Evolutionary conservation across 2,329 filamentous ascomycete genomes (phyloP).

Genomic region (Diaporthe ampelina): DNA sequence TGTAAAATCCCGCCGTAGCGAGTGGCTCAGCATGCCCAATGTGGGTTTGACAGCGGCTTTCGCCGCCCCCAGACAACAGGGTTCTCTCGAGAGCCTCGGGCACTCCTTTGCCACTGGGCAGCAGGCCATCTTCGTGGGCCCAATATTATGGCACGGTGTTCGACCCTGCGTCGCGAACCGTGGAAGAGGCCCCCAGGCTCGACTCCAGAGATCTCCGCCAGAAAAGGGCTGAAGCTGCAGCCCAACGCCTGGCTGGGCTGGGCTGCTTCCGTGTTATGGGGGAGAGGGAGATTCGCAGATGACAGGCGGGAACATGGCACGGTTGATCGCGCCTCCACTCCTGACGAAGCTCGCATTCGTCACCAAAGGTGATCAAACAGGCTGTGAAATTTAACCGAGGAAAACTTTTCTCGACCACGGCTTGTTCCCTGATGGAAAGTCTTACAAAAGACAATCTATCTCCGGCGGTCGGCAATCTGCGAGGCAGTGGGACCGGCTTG

Average conservation of each 20-base stretch:
- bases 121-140: neutral
- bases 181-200: neutral
- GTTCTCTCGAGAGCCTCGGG: neutral
- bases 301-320: neutral
- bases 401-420: constrained; percentile 14
- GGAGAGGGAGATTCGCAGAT: neutral
- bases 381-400: constrained; percentile 17
- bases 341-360: constrained; percentile 27
- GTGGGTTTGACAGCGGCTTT: constrained; percentile 31
- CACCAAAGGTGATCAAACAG: constrained; percentile 13
- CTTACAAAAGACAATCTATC: constrained; percentile 18
- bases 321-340: constrained; percentile 28
- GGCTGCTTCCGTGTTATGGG: neutral
- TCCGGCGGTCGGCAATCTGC: constrained; percentile 35
- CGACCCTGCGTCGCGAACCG: constrained; percentile 16
- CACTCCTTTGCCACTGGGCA: constrained; percentile 28
- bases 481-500: constrained; percentile 31
- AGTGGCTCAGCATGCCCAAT: constrained; percentile 15
- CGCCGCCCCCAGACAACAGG: neutral
- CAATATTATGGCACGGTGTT: neutral
- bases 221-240: constrained; percentile 33
- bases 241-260: constrained; percentile 20
- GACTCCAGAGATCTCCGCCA: constrained; percentile 13
- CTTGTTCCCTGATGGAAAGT: neutral
- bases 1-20: neutral